These are phyloP conservation scores for Trichosporon asahii DNA, from an alignment of 1,284 basidiomycete genomes.

Conservation along the genomic window DNA sequence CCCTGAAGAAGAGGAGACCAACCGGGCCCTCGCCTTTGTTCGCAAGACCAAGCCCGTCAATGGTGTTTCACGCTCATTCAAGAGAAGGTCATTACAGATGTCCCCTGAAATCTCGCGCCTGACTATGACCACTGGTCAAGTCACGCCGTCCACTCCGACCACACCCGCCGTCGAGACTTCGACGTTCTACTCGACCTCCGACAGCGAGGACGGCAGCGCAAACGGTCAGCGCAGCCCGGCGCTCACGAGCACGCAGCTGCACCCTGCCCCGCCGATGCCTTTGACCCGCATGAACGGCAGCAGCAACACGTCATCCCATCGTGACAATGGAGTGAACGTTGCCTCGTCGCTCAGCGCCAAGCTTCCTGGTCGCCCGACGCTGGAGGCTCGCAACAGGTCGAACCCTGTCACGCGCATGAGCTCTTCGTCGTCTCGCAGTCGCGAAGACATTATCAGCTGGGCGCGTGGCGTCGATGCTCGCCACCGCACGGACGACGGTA, in stretches of 20 bases:
- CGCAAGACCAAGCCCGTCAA: constrained; percentile 33
- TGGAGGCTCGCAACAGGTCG: constrained; percentile 8
- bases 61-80: constrained; percentile 16
- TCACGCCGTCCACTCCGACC: constrained; percentile 27
- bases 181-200: constrained; percentile 44
- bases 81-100: constrained; percentile 5
- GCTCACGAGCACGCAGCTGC: background rate
- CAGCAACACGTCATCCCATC: background rate
- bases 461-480: constrained; percentile 38
- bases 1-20: constrained; percentile 20
- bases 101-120: constrained; percentile 21
- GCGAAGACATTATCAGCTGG: constrained; percentile 50
- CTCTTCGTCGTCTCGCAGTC: constrained; percentile 42
- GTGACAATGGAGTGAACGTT: background rate
- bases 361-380: constrained; percentile 20
- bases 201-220: constrained; percentile 34
- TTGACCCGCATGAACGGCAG: constrained; percentile 1
- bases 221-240: constrained; percentile 3
- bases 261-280: constrained; percentile 14
- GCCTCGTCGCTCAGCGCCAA: constrained; percentile 19
- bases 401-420: constrained; percentile 38
- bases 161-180: constrained; percentile 27
- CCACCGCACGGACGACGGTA: constrained; percentile 12
- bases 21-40: constrained; percentile 27
- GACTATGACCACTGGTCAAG: constrained; percentile 36